phyloP scores from a whole-genome alignment of 345 rosid genomes.

The Angophora floribunda region DNA sequence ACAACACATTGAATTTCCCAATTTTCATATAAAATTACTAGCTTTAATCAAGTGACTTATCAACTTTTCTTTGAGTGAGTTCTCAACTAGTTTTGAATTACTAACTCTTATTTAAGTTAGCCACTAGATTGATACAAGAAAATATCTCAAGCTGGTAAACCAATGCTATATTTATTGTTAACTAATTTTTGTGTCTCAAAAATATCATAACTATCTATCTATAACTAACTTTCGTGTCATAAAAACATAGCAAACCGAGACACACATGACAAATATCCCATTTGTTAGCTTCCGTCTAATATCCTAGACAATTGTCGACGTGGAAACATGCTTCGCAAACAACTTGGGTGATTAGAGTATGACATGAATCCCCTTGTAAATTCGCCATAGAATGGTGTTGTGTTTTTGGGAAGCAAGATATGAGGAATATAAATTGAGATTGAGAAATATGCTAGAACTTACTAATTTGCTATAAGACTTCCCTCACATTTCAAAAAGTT shows the following conservation, averaged over 20 bases:
- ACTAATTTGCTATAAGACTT: background rate
- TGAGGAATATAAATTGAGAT: background rate
- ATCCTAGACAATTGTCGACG: fast-evolving
- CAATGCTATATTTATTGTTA: no score
- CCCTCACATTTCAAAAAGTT: background rate
- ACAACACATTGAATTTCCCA: background rate
- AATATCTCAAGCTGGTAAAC: no score
- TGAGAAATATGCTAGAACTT: background rate
- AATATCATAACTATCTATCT: background rate
- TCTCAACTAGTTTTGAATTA: background rate
- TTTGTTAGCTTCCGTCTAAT: no score
- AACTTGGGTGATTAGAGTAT: background rate
- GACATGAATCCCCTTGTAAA: background rate
- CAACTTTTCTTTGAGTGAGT: no score
- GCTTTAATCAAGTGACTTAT: background rate
- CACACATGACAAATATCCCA: fast-evolving
- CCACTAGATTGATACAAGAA: fast-evolving
- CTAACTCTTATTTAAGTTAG: background rate
- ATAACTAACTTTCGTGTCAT: background rate
- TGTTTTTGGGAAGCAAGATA: background rate
- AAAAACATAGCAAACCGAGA: background rate
- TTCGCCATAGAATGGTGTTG: background rate
- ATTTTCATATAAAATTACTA: background rate
- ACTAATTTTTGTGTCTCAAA: no score
- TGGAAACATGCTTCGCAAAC: background rate